A percentile compares a stretch with the other conserved stretches of the same genome.
phyloP scores from a whole-genome alignment of 768 basidiomycete genomes.

The Grammothele lineata region DNA sequence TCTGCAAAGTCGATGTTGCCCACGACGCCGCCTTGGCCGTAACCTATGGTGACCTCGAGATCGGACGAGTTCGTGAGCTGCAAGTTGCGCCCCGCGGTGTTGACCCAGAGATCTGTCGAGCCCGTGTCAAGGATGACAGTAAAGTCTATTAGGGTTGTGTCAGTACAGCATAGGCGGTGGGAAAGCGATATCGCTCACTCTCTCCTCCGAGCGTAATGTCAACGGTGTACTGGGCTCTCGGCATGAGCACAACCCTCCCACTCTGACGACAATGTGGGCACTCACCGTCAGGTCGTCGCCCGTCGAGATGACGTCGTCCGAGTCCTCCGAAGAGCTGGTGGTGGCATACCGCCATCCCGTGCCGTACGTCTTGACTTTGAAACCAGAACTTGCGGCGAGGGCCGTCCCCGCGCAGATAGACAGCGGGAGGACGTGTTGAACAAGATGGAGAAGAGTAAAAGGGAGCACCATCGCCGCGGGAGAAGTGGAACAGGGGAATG shows the following conservation, averaged over 20 bases:
- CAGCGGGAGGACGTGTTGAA: not conserved
- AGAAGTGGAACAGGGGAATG: too few species aligned
- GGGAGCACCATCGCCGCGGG: conserved; percentile 1
- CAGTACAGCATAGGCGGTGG: not conserved
- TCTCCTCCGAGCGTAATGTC: conserved; percentile 5
- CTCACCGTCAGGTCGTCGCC: not conserved
- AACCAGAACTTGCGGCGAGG: not conserved
- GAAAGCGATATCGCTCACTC: not conserved
- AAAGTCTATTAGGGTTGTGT: conserved; percentile 16
- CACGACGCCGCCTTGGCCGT: conserved; percentile 35
- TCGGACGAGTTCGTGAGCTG: conserved; percentile 28
- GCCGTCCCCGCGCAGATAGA: not conserved
- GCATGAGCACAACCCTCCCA: not conserved
- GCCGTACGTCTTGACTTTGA: not conserved
- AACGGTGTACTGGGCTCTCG: not conserved
- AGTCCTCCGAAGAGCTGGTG: not conserved
- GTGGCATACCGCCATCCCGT: not conserved
- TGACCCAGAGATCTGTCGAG: conserved; percentile 31
- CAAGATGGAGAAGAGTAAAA: not conserved
- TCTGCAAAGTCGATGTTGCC: conserved; percentile 34
- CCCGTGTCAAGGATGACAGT: conserved; percentile 32
- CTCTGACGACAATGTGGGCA: not conserved
- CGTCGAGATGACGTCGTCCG: not conserved
- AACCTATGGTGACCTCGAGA: conserved; percentile 28
- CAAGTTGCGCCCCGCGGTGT: conserved; percentile 14